A percentile compares a stretch with the other conserved stretches of the same genome.
These are phyloP conservation scores for Berberis vulgaris DNA, from an alignment of 164 flowering plant genomes.

Conservation along the genomic window DNA sequence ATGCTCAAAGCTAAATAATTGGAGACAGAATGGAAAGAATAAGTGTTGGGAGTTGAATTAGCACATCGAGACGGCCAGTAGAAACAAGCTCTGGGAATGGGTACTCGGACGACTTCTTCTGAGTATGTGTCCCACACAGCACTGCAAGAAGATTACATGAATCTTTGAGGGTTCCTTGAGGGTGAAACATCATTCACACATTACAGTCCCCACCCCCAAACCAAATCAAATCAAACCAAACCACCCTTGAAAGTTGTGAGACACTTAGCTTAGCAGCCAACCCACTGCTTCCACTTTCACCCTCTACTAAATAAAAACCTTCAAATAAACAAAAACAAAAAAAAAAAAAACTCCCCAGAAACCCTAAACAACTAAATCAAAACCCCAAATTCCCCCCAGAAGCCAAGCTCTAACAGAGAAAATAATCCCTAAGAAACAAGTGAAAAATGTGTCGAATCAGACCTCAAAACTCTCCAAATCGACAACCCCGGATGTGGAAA, in stretches of 20 bases:
- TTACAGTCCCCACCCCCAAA: slow-evolving; percentile 2
- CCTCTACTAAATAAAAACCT: too few species aligned
- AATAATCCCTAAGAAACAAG: neutral
- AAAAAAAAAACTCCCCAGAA: too few species aligned
- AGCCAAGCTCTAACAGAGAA: neutral
- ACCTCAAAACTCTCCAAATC: neutral
- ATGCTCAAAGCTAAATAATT: neutral
- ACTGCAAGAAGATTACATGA: slow-evolving; percentile 61
- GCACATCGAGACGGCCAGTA: slow-evolving; percentile 74
- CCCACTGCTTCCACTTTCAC: too few species aligned
- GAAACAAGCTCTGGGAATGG: slow-evolving; percentile 69
- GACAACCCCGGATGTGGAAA: neutral
- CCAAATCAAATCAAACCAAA: neutral
- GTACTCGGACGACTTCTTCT: slow-evolving; percentile 20
- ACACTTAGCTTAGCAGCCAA: too few species aligned
- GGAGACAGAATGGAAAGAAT: neutral
- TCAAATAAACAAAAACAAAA: too few species aligned
- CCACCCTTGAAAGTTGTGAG: neutral
- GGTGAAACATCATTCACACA: slow-evolving; percentile 40
- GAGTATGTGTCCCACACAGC: slow-evolving; percentile 25
- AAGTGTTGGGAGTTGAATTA: neutral
- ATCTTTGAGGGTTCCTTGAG: slow-evolving; percentile 48
- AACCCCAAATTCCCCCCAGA: neutral
- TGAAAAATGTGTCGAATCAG: neutral
- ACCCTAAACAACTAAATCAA: neutral